Percentiles rank a stretch among this genome's conserved stretches.
phyloP scores from a whole-genome alignment of 257 asterid species.

The Scutellaria galericulata region DNA sequence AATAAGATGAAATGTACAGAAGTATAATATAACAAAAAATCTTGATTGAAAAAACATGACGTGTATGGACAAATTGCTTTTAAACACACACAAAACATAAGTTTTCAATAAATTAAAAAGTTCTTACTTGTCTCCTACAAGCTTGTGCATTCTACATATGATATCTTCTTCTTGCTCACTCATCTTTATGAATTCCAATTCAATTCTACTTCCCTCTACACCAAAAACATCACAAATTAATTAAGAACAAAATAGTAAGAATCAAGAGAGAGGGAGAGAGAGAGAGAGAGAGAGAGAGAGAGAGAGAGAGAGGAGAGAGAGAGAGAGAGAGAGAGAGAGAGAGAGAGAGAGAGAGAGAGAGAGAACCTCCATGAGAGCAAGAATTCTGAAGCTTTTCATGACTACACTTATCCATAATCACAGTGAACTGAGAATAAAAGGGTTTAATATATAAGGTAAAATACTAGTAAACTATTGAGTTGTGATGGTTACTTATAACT shows the following conservation, averaged over 20 bases:
- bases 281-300: background rate
- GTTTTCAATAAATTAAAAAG: too few species aligned
- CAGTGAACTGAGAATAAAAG: too few species aligned
- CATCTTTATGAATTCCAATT: slow-evolving; percentile 54
- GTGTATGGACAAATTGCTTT: too few species aligned
- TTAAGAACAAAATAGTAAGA: background rate
- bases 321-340: background rate
- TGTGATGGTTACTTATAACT: background rate
- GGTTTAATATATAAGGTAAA: background rate
- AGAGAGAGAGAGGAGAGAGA: background rate
- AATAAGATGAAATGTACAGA: too few species aligned
- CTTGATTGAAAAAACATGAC: too few species aligned
- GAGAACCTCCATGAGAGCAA: slow-evolving; percentile 13
- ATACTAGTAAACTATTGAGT: too few species aligned
- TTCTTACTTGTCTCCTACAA: slow-evolving; percentile 67
- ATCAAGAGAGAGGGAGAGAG: background rate
- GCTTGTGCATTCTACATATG: slow-evolving; percentile 69
- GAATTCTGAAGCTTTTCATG: too few species aligned
- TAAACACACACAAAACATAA: too few species aligned
- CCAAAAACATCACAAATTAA: background rate
- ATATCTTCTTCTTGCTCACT: slow-evolving; percentile 71
- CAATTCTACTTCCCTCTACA: slow-evolving; percentile 51
- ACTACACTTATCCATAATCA: slow-evolving; percentile 32
- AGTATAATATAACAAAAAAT: too few species aligned
- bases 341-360: background rate